Evolutionary conservation across 2,329 filamentous ascomycete genomes (phyloP).

Genomic region (Colletotrichum neosansevieriae): DNA sequence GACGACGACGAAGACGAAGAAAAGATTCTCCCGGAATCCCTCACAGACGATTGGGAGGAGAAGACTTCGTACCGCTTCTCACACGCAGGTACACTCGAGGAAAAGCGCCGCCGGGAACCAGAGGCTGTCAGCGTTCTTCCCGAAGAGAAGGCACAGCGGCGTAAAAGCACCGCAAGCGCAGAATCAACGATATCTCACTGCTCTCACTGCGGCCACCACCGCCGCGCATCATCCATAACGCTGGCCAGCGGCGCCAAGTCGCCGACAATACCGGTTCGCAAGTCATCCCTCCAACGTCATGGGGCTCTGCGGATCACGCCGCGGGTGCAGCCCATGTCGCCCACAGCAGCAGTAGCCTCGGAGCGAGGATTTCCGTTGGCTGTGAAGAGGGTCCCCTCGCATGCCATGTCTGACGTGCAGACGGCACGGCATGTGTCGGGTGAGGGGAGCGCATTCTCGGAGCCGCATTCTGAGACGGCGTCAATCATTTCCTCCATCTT

Average conservation of each 20-base stretch:
- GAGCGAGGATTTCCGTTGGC: neutral
- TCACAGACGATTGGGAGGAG: conserved; percentile 26
- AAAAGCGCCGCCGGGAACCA: neutral
- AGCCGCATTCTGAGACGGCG: conserved; percentile 25
- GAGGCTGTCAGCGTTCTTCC: neutral
- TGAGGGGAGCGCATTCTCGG: neutral
- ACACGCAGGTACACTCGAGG: conserved; percentile 5
- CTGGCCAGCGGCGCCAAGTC: neutral
- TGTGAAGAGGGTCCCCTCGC: neutral
- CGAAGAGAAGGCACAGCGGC: neutral
- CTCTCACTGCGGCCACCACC: conserved; percentile 20
- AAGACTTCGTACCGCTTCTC: conserved; percentile 10
- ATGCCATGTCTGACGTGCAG: conserved; percentile 12
- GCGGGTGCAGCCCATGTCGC: neutral
- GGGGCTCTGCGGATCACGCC: neutral
- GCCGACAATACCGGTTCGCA: neutral
- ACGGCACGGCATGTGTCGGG: neutral
- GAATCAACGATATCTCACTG: conserved; percentile 6
- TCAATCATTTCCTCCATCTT: conserved; percentile 38
- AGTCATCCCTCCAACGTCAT: conserved; percentile 3
- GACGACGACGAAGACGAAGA: conserved; percentile 20
- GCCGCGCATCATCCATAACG: conserved; percentile 17
- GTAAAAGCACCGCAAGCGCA: conserved; percentile 3
- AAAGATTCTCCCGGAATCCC: conserved; percentile 8
- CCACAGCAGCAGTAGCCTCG: neutral